A percentile compares a stretch with the other conserved stretches of the same genome.
Conservation (phyloP, 768 basidiomycete species). For the Kwoniella newhampshirensis region DNA sequence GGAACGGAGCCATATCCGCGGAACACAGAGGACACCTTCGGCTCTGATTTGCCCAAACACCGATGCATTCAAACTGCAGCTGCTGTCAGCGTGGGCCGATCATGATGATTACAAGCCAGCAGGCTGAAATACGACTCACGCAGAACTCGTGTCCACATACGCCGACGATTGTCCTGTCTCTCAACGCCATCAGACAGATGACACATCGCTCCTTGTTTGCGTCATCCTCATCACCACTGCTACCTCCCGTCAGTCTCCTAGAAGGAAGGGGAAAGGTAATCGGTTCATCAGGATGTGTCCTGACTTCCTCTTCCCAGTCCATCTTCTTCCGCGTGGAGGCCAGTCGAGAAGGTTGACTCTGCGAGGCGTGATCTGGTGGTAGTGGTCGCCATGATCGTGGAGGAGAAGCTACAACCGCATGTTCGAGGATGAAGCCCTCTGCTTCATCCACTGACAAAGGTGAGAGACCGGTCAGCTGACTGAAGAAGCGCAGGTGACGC, state of each 20-base stretch:
- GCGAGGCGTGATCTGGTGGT: slow-evolving; percentile 14
- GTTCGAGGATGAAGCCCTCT: slow-evolving; percentile 46
- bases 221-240: slow-evolving; percentile 49
- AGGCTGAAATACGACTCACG: slow-evolving; percentile 47
- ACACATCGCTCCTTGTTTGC: slow-evolving; percentile 66
- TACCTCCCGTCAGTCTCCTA: neutral
- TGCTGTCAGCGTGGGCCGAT: too few relatives aligned
- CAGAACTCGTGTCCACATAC: slow-evolving; percentile 90
- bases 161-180: slow-evolving; percentile 77
- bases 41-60: slow-evolving; percentile 67
- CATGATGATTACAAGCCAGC: neutral
- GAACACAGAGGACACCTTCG: slow-evolving; percentile 48
- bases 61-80: slow-evolving; percentile 71
- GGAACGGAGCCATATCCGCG: slow-evolving; percentile 45
- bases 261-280: slow-evolving; percentile 15
- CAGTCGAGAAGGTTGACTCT: slow-evolving; percentile 14
- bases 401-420: slow-evolving; percentile 40
- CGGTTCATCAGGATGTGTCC: slow-evolving; percentile 32
- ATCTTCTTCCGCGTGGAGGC: slow-evolving; percentile 33
- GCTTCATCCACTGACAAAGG: slow-evolving; percentile 45
- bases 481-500: neutral
- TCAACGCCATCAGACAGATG: slow-evolving; percentile 77
- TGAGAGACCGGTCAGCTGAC: too few relatives aligned
- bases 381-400: slow-evolving; percentile 45
- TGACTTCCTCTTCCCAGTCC: slow-evolving; percentile 44